phyloP scores from a whole-genome alignment of 495 filamentous ascomycete genomes.

The Hypoxylon subgilvum region DNA sequence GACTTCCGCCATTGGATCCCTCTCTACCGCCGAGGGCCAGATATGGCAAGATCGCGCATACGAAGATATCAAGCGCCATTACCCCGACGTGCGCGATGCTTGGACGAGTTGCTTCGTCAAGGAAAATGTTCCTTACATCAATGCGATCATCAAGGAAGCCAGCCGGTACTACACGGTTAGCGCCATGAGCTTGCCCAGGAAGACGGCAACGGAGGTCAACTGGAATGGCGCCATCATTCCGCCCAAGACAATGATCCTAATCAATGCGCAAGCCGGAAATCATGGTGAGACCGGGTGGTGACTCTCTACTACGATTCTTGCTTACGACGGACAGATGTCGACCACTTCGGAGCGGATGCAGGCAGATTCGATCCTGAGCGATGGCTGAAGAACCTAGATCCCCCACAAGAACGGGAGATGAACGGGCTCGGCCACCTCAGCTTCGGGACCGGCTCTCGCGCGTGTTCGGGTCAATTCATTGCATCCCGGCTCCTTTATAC shows the following conservation, averaged over 20 bases:
- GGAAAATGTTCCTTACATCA: constrained; percentile 57
- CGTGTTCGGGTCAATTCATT: constrained; percentile 60
- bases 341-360: constrained; percentile 58
- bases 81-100: constrained; percentile 55
- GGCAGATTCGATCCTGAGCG: constrained; percentile 59
- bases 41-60: constrained; percentile 58
- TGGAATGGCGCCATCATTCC: constrained; percentile 65
- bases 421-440: constrained; percentile 54
- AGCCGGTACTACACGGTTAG: constrained; percentile 62
- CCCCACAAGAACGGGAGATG: constrained; percentile 46
- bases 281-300: constrained; percentile 51
- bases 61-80: constrained; percentile 58
- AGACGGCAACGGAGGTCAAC: constrained; percentile 57
- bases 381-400: constrained; percentile 52
- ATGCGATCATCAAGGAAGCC: constrained; percentile 61
- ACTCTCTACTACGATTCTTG: neutral
- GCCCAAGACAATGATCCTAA: constrained; percentile 60
- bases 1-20: constrained; percentile 55
- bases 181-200: constrained; percentile 60
- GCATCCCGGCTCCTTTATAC: constrained; percentile 58
- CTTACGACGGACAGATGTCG: constrained; percentile 46
- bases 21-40: constrained; percentile 56
- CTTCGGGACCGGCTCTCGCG: constrained; percentile 61
- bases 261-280: constrained; percentile 64
- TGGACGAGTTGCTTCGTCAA: constrained; percentile 55